A percentile compares a stretch with the other conserved stretches of the same genome.
Evolutionary conservation across 1,139 yeast species (phyloP).

Genomic region (Maudiozyma humilis): DNA sequence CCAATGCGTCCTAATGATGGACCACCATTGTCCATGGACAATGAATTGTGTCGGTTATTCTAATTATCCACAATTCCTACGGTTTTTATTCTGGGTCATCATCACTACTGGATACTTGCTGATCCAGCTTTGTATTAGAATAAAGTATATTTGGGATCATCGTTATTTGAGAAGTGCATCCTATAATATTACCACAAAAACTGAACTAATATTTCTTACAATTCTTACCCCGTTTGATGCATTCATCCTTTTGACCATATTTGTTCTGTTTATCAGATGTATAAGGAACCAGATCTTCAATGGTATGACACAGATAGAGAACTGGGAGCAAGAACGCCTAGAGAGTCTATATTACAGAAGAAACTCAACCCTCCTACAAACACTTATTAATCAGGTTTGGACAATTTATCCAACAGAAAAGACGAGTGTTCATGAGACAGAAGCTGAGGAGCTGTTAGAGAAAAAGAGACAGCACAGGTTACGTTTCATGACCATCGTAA

Average conservation of each 20-base stretch:
- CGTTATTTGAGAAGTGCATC: constrained; percentile 41
- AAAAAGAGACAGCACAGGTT: constrained; percentile 9
- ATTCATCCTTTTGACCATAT: constrained; percentile 52
- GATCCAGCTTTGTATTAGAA: constrained; percentile 38
- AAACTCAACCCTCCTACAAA: constrained; percentile 15
- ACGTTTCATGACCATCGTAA: constrained; percentile 37
- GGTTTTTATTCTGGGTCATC: constrained; percentile 67
- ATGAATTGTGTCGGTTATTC: constrained; percentile 72
- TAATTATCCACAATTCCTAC: constrained; percentile 73
- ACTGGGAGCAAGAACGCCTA: constrained; percentile 84
- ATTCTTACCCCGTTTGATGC: constrained; percentile 48
- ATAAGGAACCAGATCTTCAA: constrained; percentile 44
- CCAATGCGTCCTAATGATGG: constrained; percentile 67
- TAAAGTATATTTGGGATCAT: constrained; percentile 41
- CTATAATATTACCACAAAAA: constrained; percentile 45
- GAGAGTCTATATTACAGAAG: constrained; percentile 36
- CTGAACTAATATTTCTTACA: constrained; percentile 50
- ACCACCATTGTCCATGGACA: constrained; percentile 87
- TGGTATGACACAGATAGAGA: constrained; percentile 89
- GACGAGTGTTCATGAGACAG: constrained; percentile 10
- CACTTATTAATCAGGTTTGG: constrained; percentile 20
- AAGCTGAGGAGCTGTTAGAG: constrained; percentile 12
- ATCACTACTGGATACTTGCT: constrained; percentile 46
- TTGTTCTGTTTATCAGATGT: constrained; percentile 54
- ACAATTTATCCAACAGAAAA: constrained; percentile 15